Base-by-base conservation (phyloP, 805 yeast genomes). In the Teunomyces atbi region DNA sequence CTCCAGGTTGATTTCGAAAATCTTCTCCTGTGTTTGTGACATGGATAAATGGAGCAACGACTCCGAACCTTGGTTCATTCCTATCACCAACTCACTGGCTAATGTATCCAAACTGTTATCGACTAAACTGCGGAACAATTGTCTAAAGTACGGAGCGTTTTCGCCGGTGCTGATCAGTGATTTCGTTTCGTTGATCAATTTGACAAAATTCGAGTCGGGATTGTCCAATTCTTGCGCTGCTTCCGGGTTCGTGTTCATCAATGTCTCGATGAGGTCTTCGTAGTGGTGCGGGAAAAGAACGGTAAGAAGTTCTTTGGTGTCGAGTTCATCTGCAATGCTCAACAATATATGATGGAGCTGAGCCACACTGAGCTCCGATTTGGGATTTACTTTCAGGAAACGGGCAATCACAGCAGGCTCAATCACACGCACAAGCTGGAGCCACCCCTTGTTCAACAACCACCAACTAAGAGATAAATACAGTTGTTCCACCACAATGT, bases 391-490 rank as follows among this genome's bases (percentile, higher is more conserved):
- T 8, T 73, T 74, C 8, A 71, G 77, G 61, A 89, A 89, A 19
- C 81, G 82, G 27, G 71, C 73, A 26, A 70, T 73, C 3, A 92
- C 91, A 3, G 78, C 68, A 1, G 64, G 59, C 56, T 81, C 80
- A 23, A 89, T 79, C 16, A 74, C 65, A 23, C 72, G 66, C 18
- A 79, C 73, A 29, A 88, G 67, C 28, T 73, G 68, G 18, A 74
- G 56, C 90, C 94, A 89, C 0, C 98, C 98, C 52, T 83, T 80
- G 63, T 92, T 90, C 42, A 92, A 71, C 39, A 92, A 65, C 97
- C 97, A 92, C 97, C 97, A 92, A 50, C 91, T 84, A 51, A 89
- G 78, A 0, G 96, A 85, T 40, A 92, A 72, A 61, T 86, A 92
- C 42, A 89, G 85, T 57, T 94, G 92, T 56, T 86, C 94, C 32